These are phyloP conservation scores for Spiraea crenata DNA, from an alignment of 331 rosid species.

Conservation along the genomic window DNA sequence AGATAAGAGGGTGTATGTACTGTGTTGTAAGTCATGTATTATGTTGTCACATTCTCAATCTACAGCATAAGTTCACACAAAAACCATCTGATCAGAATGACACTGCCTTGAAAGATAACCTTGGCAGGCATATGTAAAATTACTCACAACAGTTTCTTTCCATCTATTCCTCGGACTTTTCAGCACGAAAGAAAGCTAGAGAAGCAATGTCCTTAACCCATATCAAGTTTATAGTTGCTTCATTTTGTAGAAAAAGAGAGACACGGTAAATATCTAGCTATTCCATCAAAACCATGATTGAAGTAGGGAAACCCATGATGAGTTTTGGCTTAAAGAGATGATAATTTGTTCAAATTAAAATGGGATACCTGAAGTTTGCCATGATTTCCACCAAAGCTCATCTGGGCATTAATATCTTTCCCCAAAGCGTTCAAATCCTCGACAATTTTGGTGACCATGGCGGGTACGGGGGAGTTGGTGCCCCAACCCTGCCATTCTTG, in stretches of 20 bases:
- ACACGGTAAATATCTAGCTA: too few species aligned
- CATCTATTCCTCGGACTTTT: background rate
- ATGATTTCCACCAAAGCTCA: constrained; percentile 81
- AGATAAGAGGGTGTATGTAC: background rate
- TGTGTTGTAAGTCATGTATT: background rate
- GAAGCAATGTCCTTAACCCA: background rate
- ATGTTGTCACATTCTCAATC: background rate
- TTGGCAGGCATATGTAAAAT: background rate
- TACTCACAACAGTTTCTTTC: background rate
- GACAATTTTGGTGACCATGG: constrained; percentile 54
- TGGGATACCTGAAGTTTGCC: constrained; percentile 71
- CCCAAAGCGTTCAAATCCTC: constrained; percentile 65
- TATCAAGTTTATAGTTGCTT: background rate
- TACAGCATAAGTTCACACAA: background rate
- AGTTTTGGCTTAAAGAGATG: background rate
- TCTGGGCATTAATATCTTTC: constrained; percentile 44
- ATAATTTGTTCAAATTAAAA: background rate
- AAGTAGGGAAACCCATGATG: background rate
- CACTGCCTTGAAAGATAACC: background rate
- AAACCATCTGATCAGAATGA: background rate
- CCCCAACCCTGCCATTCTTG: constrained; percentile 97
- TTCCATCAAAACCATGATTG: background rate
- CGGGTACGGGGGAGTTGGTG: constrained; percentile 64
- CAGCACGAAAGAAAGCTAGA: background rate
- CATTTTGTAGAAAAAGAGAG: background rate